Evolutionary conservation across 176 grass and related monocot species (phyloP).

Genomic region (Musa acuminata): DNA sequence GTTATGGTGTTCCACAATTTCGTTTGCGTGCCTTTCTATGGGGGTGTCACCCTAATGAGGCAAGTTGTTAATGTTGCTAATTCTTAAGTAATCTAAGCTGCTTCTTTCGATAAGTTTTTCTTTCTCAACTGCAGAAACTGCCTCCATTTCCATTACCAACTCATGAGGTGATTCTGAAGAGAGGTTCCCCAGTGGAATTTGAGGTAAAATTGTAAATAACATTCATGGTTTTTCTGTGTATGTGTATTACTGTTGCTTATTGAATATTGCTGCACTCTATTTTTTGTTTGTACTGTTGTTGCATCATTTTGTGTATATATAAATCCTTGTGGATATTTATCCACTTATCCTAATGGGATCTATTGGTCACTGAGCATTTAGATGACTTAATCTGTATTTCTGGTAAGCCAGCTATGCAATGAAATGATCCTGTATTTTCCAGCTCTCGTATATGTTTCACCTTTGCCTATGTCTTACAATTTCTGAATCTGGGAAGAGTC

Average conservation of each 20-base stretch:
- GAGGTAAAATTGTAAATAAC: slow-evolving; percentile 39
- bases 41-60: slow-evolving; percentile 67
- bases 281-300: too few relatives aligned
- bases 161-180: slow-evolving; percentile 74
- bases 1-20: slow-evolving; percentile 89
- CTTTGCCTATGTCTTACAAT: not conserved
- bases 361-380: not conserved
- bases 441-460: not conserved
- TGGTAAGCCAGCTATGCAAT: not conserved
- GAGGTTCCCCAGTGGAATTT: slow-evolving; percentile 61
- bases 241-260: not conserved
- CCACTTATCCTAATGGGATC: not conserved
- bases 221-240: not conserved
- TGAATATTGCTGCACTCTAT: too few relatives aligned
- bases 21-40: slow-evolving; percentile 71
- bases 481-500: not conserved
- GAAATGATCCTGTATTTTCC: not conserved
- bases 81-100: not conserved
- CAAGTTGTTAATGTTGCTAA: slow-evolving; percentile 20
- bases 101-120: slow-evolving; percentile 18
- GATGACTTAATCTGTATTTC: not conserved
- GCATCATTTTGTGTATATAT: too few relatives aligned
- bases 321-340: not conserved
- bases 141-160: slow-evolving; percentile 84
- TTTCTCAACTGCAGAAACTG: slow-evolving; percentile 51